A percentile compares a stretch with the other conserved stretches of the same genome.
Evolutionary conservation across 192 early-diverging fungal species (phyloP).

Genomic region (Umbelopsis vinacea): DNA sequence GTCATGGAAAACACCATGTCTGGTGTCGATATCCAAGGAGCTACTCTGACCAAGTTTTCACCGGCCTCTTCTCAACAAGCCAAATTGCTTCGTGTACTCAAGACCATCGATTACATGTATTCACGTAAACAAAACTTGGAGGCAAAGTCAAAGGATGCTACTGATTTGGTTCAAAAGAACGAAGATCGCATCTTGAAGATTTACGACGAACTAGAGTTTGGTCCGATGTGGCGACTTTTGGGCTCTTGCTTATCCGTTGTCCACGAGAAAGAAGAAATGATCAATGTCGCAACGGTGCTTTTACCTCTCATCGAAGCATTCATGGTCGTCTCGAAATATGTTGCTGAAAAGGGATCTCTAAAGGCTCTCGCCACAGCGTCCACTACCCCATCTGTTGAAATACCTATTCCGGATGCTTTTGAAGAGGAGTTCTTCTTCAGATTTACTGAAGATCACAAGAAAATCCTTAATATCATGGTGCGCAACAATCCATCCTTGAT

Average conservation of each 20-base stretch:
- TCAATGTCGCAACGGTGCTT: conserved; percentile 90
- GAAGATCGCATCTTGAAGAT: conserved; percentile 55
- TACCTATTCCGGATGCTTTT: conserved; percentile 16
- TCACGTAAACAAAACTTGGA: conserved; percentile 42
- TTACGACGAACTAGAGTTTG: conserved; percentile 57
- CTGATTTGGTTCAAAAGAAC: conserved; percentile 38
- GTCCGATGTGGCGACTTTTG: conserved; percentile 77
- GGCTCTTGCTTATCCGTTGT: conserved; percentile 76
- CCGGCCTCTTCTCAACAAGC: conserved; percentile 88
- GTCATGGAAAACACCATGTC: conserved; percentile 58
- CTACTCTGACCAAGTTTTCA: conserved; percentile 79
- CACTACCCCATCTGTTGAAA: not conserved
- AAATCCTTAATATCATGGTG: conserved; percentile 97
- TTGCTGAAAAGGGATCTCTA: conserved; percentile 46
- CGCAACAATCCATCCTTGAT: conserved; percentile 95
- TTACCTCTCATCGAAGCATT: conserved; percentile 95
- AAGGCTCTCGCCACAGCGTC: not conserved
- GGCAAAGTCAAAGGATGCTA: conserved; percentile 12
- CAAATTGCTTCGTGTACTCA: conserved; percentile 90
- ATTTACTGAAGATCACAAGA: conserved; percentile 94
- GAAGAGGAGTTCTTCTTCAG: conserved; percentile 73
- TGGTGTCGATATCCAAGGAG: conserved; percentile 74
- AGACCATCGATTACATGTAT: conserved; percentile 92
- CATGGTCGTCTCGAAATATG: conserved; percentile 97
- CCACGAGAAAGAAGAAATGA: conserved; percentile 76